Percentiles rank a stretch among this genome's conserved stretches.
phyloP scores from a whole-genome alignment of 169 alveolate genomes.

The Cryptosporidium tyzzeri region DNA sequence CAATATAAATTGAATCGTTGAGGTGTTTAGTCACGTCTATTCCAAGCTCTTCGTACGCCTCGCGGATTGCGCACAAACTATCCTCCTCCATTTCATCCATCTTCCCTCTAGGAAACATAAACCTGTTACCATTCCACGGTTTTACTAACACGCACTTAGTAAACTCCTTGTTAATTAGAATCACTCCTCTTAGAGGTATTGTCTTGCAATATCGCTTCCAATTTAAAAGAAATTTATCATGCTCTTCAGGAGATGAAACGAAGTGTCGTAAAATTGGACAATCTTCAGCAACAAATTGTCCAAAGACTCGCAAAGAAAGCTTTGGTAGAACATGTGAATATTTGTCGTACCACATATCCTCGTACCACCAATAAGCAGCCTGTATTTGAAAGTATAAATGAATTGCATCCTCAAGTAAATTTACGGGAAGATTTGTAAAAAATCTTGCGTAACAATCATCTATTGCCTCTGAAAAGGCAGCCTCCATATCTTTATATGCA shows the following conservation, averaged over 20 bases:
- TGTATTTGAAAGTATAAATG: constrained; percentile 90
- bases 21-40: constrained; percentile 85
- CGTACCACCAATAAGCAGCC: constrained; percentile 93
- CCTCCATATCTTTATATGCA: constrained; percentile 72
- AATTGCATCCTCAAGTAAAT: constrained; percentile 86
- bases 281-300: constrained; percentile 86
- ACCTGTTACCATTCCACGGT: constrained; percentile 87
- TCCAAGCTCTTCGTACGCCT: constrained; percentile 94
- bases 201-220: constrained; percentile 87
- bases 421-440: constrained; percentile 90
- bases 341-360: constrained; percentile 90
- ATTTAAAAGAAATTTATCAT: constrained; percentile 79
- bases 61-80: constrained; percentile 93
- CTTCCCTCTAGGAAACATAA: constrained; percentile 95
- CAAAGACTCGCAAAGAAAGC: constrained; percentile 84
- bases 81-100: constrained; percentile 93
- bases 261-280: constrained; percentile 83
- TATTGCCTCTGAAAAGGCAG: constrained; percentile 65
- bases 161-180: constrained; percentile 84
- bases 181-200: constrained; percentile 92
- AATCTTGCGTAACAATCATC: constrained; percentile 91
- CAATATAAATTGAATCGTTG: constrained; percentile 84
- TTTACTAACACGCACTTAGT: constrained; percentile 86
- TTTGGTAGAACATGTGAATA: constrained; percentile 83
- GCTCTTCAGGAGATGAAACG: constrained; percentile 82